Conservation (phyloP, 2,329 filamentous ascomycete genomes). For the Ceratocystis eucalypticola region DNA sequence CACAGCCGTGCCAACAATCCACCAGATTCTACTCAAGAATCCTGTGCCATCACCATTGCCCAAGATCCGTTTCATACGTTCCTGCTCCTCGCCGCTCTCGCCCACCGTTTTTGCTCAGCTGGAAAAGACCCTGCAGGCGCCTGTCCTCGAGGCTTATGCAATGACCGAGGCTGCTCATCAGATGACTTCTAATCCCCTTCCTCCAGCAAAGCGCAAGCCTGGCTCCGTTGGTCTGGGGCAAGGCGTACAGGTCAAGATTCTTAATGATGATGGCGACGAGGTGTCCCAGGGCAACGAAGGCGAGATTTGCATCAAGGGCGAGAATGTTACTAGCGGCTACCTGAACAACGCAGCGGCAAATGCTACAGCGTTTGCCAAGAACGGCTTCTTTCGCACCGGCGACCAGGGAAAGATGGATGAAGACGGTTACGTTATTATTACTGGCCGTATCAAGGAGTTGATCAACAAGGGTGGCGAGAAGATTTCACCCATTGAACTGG, state of each 20-base stretch:
- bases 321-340: conserved; percentile 76
- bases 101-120: conserved; percentile 71
- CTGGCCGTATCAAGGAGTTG: conserved; percentile 83
- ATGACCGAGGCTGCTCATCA: conserved; percentile 86
- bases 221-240: conserved; percentile 73
- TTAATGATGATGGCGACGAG: conserved; percentile 55
- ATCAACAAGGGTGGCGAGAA: conserved; percentile 88
- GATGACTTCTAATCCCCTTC: conserved; percentile 65
- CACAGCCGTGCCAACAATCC: conserved; percentile 83
- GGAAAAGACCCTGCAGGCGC: conserved; percentile 60
- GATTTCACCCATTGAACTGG: conserved; percentile 76
- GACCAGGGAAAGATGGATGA: conserved; percentile 71
- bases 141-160: conserved; percentile 78
- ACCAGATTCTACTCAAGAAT: conserved; percentile 71
- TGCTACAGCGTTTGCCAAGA: conserved; percentile 54
- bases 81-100: conserved; percentile 62
- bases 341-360: conserved; percentile 73
- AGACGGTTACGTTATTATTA: conserved; percentile 74
- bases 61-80: conserved; percentile 71
- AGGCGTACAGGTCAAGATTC: conserved; percentile 68
- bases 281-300: conserved; percentile 56
- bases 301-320: conserved; percentile 70
- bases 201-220: conserved; percentile 59
- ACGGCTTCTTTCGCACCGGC: conserved; percentile 77
- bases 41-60: conserved; percentile 55